A percentile compares a stretch with the other conserved stretches of the same genome.
These are phyloP conservation scores for Didymella pinodella DNA, from an alignment of 2,329 filamentous ascomycete genomes.

Conservation along the genomic window DNA sequence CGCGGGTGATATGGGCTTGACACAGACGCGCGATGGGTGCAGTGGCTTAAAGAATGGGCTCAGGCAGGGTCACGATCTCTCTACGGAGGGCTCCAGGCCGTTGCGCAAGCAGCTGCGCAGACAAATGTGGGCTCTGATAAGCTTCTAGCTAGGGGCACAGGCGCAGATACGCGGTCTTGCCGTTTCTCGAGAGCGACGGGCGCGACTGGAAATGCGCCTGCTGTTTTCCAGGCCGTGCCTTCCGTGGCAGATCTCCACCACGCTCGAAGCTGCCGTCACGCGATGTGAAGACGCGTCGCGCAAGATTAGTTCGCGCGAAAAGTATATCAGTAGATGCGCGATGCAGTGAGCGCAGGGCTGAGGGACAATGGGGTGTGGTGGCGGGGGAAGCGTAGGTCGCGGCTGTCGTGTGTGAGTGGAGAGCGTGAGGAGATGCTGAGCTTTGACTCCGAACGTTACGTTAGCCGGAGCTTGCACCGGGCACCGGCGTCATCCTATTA, in stretches of 20 bases:
- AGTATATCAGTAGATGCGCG: slow-evolving; percentile 20
- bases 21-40: slow-evolving; percentile 37
- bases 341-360: slow-evolving; percentile 18
- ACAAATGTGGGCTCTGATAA: slow-evolving; percentile 30
- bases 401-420: slow-evolving; percentile 43
- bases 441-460: slow-evolving; percentile 26
- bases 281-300: slow-evolving; percentile 24
- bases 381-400: slow-evolving; percentile 27
- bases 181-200: slow-evolving; percentile 26
- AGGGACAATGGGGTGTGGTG: slow-evolving; percentile 24
- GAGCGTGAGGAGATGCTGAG: slow-evolving; percentile 40
- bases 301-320: slow-evolving; percentile 3
- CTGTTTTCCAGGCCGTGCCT: slow-evolving; percentile 31
- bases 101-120: slow-evolving; percentile 30
- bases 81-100: slow-evolving; percentile 43
- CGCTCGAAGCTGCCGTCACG: slow-evolving; percentile 27
- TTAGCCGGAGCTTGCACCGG: slow-evolving; percentile 11
- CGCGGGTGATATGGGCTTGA: slow-evolving; percentile 42
- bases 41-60: slow-evolving; percentile 44
- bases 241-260: slow-evolving; percentile 27
- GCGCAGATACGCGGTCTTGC: slow-evolving; percentile 28
- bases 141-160: slow-evolving; percentile 40
- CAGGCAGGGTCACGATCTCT: slow-evolving; percentile 49
- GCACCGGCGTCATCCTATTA: slow-evolving; percentile 27
- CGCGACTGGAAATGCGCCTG: slow-evolving; percentile 33